Conservation (phyloP, 148 eudicot species). For the Euryodendron excelsum region DNA sequence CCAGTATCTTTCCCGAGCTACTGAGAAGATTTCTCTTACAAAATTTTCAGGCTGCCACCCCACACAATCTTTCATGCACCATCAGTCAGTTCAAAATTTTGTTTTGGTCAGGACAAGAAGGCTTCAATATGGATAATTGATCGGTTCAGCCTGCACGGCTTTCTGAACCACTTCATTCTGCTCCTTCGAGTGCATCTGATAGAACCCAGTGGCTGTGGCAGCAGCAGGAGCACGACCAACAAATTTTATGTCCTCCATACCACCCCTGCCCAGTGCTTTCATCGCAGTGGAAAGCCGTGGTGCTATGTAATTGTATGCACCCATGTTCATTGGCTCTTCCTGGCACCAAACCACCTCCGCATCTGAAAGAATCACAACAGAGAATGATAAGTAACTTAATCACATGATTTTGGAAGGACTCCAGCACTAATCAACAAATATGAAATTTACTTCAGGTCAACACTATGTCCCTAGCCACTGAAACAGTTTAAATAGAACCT, state of each 20-base stretch:
- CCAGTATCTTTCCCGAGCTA: not conserved
- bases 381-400: not conserved
- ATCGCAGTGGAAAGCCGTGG: constrained; percentile 70
- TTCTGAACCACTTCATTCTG: constrained; percentile 62
- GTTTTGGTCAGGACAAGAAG: not conserved
- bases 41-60: not conserved
- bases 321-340: constrained; percentile 98
- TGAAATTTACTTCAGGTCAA: no score
- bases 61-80: not conserved
- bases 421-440: no score
- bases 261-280: constrained; percentile 62
- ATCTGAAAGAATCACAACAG: constrained; percentile 40
- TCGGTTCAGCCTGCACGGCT: constrained; percentile 60
- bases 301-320: constrained; percentile 60
- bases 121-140: constrained; percentile 21
- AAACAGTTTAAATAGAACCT: no score
- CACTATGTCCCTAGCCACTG: no score
- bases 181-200: constrained; percentile 51
- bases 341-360: constrained; percentile 96
- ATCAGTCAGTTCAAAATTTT: not conserved
- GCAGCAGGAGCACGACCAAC: constrained; percentile 80
- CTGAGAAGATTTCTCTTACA: not conserved
- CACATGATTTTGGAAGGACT: not conserved
- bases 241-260: constrained; percentile 58
- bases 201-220: constrained; percentile 85